These are phyloP conservation scores for Solanum rostratum DNA, from an alignment of 257 asterid species.

Conservation along the genomic window DNA sequence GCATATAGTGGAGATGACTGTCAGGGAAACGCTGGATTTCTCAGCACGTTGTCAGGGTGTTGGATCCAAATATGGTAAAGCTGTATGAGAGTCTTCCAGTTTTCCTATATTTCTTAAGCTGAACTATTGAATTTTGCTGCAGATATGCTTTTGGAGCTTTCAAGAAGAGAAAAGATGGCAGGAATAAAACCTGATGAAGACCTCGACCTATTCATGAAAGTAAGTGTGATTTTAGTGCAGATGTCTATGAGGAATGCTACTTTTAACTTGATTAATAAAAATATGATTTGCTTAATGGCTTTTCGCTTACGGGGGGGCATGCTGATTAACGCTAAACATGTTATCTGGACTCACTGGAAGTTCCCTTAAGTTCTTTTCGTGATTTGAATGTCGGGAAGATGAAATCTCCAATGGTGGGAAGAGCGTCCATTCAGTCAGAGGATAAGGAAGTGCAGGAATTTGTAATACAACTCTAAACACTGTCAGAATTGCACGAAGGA, in stretches of 20 bases:
- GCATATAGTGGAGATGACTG: slow-evolving; percentile 93
- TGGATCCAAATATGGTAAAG: slow-evolving; percentile 81
- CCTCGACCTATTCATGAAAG: slow-evolving; percentile 82
- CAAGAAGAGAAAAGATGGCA: slow-evolving; percentile 79
- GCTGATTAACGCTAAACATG: slow-evolving; percentile 21
- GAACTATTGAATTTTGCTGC: slow-evolving; percentile 19
- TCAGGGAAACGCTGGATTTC: slow-evolving; percentile 80
- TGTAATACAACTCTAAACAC: slow-evolving; percentile 39
- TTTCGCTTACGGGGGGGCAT: slow-evolving; percentile 3
- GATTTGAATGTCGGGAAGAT: slow-evolving; percentile 12
- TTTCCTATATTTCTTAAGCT: slow-evolving; percentile 16
- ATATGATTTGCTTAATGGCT: not conserved
- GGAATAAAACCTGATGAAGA: slow-evolving; percentile 91
- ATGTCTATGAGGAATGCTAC: not conserved
- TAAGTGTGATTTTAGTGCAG: not conserved
- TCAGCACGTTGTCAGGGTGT: slow-evolving; percentile 90
- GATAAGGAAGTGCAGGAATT: slow-evolving; percentile 64
- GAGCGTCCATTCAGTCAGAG: slow-evolving; percentile 34
- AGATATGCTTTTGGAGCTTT: slow-evolving; percentile 95
- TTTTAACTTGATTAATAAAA: not conserved
- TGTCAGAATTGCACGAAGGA: slow-evolving; percentile 43
- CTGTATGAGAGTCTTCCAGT: not conserved
- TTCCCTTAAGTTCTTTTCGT: slow-evolving; percentile 19
- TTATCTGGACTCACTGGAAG: slow-evolving; percentile 6
- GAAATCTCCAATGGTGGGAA: slow-evolving; percentile 15